A percentile compares a stretch with the other conserved stretches of the same genome.
Evolutionary conservation across 2,329 filamentous ascomycete species (phyloP).

Genomic region (Aspergillus ochraceus): DNA sequence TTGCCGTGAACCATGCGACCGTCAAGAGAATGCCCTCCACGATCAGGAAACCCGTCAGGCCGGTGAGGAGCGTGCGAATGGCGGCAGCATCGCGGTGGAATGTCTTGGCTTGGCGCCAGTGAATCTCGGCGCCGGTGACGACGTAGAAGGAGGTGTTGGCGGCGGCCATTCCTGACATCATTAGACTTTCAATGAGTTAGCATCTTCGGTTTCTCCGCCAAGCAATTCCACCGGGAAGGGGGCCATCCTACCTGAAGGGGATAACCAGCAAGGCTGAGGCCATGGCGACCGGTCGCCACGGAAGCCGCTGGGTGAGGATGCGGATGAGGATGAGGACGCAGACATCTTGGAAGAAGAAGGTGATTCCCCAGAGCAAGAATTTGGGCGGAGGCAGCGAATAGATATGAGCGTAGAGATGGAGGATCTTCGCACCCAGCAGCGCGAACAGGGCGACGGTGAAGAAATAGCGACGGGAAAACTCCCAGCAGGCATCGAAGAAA

Average conservation of each 20-base stretch:
- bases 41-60: slow-evolving; percentile 34
- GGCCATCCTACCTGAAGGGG: slow-evolving; percentile 28
- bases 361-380: slow-evolving; percentile 28
- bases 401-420: slow-evolving; percentile 30
- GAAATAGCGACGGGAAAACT: slow-evolving; percentile 31
- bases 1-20: slow-evolving; percentile 25
- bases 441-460: slow-evolving; percentile 30
- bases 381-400: slow-evolving; percentile 24
- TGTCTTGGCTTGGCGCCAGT: slow-evolving; percentile 35
- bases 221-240: background rate
- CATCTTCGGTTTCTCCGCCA: background rate
- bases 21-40: slow-evolving; percentile 29
- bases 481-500: slow-evolving; percentile 26
- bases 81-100: slow-evolving; percentile 36
- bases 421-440: slow-evolving; percentile 26
- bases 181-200: slow-evolving; percentile 18
- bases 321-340: slow-evolving; percentile 25
- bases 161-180: slow-evolving; percentile 34
- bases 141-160: slow-evolving; percentile 36
- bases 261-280: slow-evolving; percentile 24
- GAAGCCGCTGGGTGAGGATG: slow-evolving; percentile 22
- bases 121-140: slow-evolving; percentile 37
- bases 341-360: slow-evolving; percentile 34
- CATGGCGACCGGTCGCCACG: slow-evolving; percentile 20
- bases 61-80: slow-evolving; percentile 32